Conservation (phyloP, 2,329 filamentous ascomycete genomes). For the Monilinia fructigena region DNA sequence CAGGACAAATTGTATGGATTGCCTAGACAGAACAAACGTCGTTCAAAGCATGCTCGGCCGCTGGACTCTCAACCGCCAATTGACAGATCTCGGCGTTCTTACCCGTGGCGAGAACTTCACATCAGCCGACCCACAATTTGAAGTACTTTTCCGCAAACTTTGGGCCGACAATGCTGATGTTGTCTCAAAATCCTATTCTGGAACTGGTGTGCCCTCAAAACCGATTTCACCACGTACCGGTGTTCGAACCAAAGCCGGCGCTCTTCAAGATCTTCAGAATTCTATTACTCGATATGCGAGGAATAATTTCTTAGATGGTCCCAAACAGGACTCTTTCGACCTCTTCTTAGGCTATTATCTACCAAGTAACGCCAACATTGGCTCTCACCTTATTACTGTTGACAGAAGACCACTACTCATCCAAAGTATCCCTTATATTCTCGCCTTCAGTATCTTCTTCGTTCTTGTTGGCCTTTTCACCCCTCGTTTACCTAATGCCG, state of each 20-base stretch:
- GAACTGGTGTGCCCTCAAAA: constrained; percentile 95
- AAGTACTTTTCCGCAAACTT: constrained; percentile 89
- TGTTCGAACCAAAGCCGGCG: constrained; percentile 79
- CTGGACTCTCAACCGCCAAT: constrained; percentile 83
- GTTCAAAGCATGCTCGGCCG: constrained; percentile 96
- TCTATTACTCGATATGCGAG: constrained; percentile 84
- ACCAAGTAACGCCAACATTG: constrained; percentile 65
- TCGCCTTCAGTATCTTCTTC: constrained; percentile 76
- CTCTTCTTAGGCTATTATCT: constrained; percentile 87
- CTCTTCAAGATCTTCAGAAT: constrained; percentile 82
- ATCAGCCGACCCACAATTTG: constrained; percentile 75
- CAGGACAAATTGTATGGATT: constrained; percentile 99
- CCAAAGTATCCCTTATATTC: constrained; percentile 88
- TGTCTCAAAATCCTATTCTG: constrained; percentile 88
- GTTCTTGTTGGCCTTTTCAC: constrained; percentile 74
- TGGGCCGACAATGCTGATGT: constrained; percentile 99
- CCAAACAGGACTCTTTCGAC: constrained; percentile 92
- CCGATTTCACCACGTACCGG: constrained; percentile 96
- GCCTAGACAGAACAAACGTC: constrained; percentile 94
- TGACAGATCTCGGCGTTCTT: constrained; percentile 80
- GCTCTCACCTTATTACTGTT: constrained; percentile 69
- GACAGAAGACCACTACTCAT: constrained; percentile 84
- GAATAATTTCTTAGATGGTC: constrained; percentile 95
- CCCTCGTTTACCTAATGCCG: constrained; percentile 66
- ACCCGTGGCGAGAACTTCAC: constrained; percentile 72